Percentiles rank a stretch among this genome's conserved stretches.
These are phyloP conservation scores for Stephania yunnanensis DNA, from an alignment of 164 flowering plant species.

Conservation along the genomic window DNA sequence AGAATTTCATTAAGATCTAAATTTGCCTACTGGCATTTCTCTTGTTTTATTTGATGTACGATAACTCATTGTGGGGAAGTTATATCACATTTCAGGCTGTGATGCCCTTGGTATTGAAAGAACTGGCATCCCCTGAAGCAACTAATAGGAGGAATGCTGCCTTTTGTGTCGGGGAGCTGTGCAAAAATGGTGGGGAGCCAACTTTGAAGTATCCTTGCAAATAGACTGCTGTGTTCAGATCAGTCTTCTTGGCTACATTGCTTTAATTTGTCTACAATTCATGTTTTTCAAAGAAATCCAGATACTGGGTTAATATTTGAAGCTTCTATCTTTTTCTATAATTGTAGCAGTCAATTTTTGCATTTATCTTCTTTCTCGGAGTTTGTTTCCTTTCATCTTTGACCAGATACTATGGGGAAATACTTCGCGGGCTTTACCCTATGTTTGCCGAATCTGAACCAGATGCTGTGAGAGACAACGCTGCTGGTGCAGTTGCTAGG, in stretches of 20 bases:
- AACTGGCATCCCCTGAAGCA: constrained; percentile 72
- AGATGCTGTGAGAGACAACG: constrained; percentile 97
- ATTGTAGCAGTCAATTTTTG: neutral
- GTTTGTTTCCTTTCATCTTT: constrained; percentile 29
- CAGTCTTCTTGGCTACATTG: neutral
- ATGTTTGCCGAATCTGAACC: constrained; percentile 90
- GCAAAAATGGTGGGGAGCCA: constrained; percentile 83
- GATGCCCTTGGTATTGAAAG: constrained; percentile 87
- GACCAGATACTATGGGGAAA: constrained; percentile 63
- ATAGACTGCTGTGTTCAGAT: neutral
- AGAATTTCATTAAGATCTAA: constrained; percentile 11
- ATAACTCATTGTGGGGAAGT: neutral
- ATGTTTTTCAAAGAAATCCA: neutral
- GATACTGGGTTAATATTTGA: neutral
- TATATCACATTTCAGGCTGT: constrained; percentile 48
- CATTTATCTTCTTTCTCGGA: neutral
- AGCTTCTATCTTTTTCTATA: neutral
- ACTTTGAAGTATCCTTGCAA: constrained; percentile 60
- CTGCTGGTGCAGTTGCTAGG: constrained; percentile 97
- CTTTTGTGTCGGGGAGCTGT: constrained; percentile 92
- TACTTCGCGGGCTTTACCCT: constrained; percentile 73
- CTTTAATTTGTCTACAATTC: neutral
- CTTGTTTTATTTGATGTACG: neutral
- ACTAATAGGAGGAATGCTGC: constrained; percentile 98
- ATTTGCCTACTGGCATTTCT: neutral